A percentile compares a stretch with the other conserved stretches of the same genome.
Evolutionary conservation across 352 stramenopile species (phyloP).

Genomic region (Pythium sukuiense): DNA sequence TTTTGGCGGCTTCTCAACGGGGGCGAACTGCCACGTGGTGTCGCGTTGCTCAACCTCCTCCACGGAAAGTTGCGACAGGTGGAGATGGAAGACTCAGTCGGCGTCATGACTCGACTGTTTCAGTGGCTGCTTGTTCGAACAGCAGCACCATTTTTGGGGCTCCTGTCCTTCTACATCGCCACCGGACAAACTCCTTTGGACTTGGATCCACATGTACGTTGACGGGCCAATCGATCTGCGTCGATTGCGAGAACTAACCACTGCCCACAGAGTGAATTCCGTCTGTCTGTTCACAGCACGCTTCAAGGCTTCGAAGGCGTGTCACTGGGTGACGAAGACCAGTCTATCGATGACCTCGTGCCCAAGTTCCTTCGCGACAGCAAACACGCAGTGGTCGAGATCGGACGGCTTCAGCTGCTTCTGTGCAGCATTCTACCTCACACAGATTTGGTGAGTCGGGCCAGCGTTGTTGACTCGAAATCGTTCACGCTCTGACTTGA

Average conservation of each 20-base stretch:
- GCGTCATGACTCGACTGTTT: slow-evolving; percentile 33
- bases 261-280: slow-evolving; percentile 22
- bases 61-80: slow-evolving; percentile 36
- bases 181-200: slow-evolving; percentile 42
- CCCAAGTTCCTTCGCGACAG: slow-evolving; percentile 6
- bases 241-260: not conserved
- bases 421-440: slow-evolving; percentile 20
- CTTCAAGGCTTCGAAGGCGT: slow-evolving; percentile 12
- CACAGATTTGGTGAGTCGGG: slow-evolving; percentile 16
- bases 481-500: not conserved
- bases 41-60: slow-evolving; percentile 52
- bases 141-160: slow-evolving; percentile 48
- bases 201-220: slow-evolving; percentile 56
- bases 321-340: not conserved
- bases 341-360: slow-evolving; percentile 5
- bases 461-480: not conserved
- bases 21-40: slow-evolving; percentile 50
- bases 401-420: slow-evolving; percentile 25
- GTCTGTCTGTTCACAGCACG: slow-evolving; percentile 25
- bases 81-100: slow-evolving; percentile 38
- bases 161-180: slow-evolving; percentile 51
- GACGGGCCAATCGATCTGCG: not conserved
- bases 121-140: slow-evolving; percentile 62
- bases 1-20: slow-evolving; percentile 18
- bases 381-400: not conserved